Evolutionary conservation across 805 yeast genomes (phyloP), one percentile per base, ranked within the genome.

Genomic region (Saccharomycopsis sp.): DNA sequence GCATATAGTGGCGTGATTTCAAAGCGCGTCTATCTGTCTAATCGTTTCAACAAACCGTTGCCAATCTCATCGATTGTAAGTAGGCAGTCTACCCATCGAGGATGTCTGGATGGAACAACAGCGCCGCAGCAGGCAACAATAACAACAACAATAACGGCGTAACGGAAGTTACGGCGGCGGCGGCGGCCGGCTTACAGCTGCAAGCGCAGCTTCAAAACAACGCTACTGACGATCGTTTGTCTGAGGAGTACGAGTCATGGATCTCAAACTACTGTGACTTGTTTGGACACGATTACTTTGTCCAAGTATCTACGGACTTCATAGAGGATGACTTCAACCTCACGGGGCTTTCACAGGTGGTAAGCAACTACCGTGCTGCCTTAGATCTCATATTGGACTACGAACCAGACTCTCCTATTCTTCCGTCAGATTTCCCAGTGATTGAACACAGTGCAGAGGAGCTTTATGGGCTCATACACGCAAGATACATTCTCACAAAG

Each of bases 311-410:
- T 0, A 90, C 88, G 52, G 97, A 90, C 53, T 94, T 91, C 71
- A 89, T 94, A 61, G 97, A 91, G 66, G 99, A 94, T 71, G 98
- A 94, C 64, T 94, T 94, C 78, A 94, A 94, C 69, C 78, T 94
- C 66, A 91, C 98, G 0, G 97, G 98, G 1, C 77, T 94, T 55
- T 79, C 87, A 34, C 80, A 85, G 63, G 83, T 88, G 59, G 97
- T 94, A 8, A 96, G 97, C 2, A 89, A 85, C 68, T 94, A 91
- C 71, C 76, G 92, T 66, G 96, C 91, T 67, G 97, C 98, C 1
- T 74, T 92, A 61, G 97, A 92, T 71, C 79, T 92, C 64, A 89
- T 94, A 60, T 75, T 92, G 62, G 99, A 92, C 71, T 79, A 90
- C 62, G 97, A 88, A 68, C 70, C 75, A 2, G 81, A 79, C 55